phyloP scores from a whole-genome alignment of 345 rosid species.

The Xanthoceras sorbifolium region DNA sequence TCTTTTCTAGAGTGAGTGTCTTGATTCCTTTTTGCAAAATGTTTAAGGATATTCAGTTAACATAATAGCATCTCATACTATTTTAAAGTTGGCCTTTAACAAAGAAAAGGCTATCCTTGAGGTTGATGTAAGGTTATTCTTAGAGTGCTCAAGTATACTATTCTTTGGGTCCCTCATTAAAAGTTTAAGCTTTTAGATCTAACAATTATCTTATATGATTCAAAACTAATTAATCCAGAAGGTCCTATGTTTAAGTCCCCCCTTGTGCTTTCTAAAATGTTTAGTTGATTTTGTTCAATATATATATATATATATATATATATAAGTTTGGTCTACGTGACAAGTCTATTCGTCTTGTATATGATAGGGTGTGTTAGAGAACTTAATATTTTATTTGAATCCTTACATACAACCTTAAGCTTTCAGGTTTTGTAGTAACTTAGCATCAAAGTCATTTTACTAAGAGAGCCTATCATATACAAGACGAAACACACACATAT shows the following conservation, averaged over 20 bases:
- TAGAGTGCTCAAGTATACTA: not conserved
- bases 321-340: too few relatives aligned
- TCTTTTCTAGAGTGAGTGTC: not conserved
- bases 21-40: not conserved
- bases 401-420: not conserved
- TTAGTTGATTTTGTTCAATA: not conserved
- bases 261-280: not conserved
- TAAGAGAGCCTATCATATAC: not conserved
- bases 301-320: too few relatives aligned
- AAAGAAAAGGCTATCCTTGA: not conserved
- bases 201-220: not conserved
- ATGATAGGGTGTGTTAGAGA: not conserved
- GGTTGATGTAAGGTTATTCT: not conserved
- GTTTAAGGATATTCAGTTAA: not conserved
- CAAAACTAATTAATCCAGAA: not conserved
- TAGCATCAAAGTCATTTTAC: not conserved
- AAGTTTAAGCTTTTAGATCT: not conserved
- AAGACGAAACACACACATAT: too few relatives aligned
- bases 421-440: not conserved
- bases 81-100: not conserved
- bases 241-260: not conserved
- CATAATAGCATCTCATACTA: not conserved
- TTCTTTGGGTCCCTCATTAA: not conserved
- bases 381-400: not conserved
- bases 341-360: not conserved